Evolutionary conservation across 139 green algal species (phyloP), one percentile per base, ranked within the genome.

Genomic region (Chlorella sp.): DNA sequence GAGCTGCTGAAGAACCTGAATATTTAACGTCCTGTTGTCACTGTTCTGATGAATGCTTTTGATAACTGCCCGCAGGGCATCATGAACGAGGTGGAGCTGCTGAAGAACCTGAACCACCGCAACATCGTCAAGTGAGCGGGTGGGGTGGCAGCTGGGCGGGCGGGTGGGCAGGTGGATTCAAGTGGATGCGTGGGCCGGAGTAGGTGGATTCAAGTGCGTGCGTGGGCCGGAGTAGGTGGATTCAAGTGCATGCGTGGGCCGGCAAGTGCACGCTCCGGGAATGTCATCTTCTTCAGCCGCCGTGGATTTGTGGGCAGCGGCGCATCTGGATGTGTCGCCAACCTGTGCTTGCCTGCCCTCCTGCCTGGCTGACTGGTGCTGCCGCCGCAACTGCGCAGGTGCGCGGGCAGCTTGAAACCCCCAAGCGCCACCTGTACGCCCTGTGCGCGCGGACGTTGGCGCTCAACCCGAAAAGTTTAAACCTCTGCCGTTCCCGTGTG

Each of bases 121-220:
- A 98, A 99, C 90, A 98, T 99, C 41, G 97, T 99, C 76, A 96
- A 99, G 87, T 82, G 60, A 30, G 60, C 26, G 24, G n/a, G 51
- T 64, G 51, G 4, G 68, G 5, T n/a, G n/a, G n/a, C n/a, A n/a
- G n/a, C n/a, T n/a, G n/a, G n/a, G n/a, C n/a, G n/a, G n/a, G n/a
- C n/a, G n/a, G n/a, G n/a, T n/a, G n/a, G n/a, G n/a, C n/a, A n/a
- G n/a, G n/a, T n/a, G n/a, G n/a, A n/a, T n/a, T n/a, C n/a, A n/a
- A n/a, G n/a, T n/a, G 56, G 56, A 24, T n/a, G 56, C 22, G 56
- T 14, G 6, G 22, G 56, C 3, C 9, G 7, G n/a, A n/a, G n/a
- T n/a, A n/a, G n/a, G n/a, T n/a, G n/a, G n/a, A n/a, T n/a, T n/a
- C n/a, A n/a, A n/a, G n/a, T n/a, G 56, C 22, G 56, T n/a, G 56